Conservation (phyloP, 2,329 filamentous ascomycete species). For the Cucurbitaria berberidis region DNA sequence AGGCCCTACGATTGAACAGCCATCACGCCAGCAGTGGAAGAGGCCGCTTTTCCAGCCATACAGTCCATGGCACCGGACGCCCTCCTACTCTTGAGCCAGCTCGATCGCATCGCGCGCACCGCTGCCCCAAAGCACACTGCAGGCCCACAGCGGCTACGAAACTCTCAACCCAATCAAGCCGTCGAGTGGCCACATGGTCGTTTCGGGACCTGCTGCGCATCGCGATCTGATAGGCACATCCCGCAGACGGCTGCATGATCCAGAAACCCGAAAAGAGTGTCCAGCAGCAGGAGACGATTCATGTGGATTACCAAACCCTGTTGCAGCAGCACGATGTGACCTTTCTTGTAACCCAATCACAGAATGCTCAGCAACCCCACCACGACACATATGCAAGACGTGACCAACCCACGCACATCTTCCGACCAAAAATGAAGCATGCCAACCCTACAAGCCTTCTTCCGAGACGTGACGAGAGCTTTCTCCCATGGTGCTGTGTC, state of each 20-base stretch:
- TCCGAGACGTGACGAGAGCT: neutral
- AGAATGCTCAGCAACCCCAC: constrained; percentile 25
- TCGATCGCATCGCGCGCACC: constrained; percentile 31
- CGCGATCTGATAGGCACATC: constrained; percentile 28
- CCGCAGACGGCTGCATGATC: constrained; percentile 29
- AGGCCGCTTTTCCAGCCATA: constrained; percentile 1
- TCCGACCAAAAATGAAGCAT: constrained; percentile 24
- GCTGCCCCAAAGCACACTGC: constrained; percentile 7
- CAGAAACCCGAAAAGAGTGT: constrained; percentile 24
- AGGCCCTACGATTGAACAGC: neutral
- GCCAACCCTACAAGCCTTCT: neutral
- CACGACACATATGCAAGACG: constrained; percentile 23
- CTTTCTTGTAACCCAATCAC: constrained; percentile 24
- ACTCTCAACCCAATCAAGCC: constrained; percentile 38
- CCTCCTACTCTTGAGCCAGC: constrained; percentile 25
- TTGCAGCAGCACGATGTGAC: constrained; percentile 16
- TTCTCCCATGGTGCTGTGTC: neutral
- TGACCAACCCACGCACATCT: constrained; percentile 28
- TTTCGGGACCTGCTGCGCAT: constrained; percentile 26
- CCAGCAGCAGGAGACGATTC: neutral
- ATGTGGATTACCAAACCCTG: neutral
- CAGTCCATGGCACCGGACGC: neutral
- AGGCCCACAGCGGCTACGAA: constrained; percentile 35
- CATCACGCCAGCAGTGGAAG: constrained; percentile 6
- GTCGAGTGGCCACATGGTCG: constrained; percentile 19